A percentile compares a stretch with the other conserved stretches of the same genome.
These are phyloP conservation scores for Spinacia oleracea DNA, from an alignment of 179 eudicot genomes.

Conservation along the genomic window DNA sequence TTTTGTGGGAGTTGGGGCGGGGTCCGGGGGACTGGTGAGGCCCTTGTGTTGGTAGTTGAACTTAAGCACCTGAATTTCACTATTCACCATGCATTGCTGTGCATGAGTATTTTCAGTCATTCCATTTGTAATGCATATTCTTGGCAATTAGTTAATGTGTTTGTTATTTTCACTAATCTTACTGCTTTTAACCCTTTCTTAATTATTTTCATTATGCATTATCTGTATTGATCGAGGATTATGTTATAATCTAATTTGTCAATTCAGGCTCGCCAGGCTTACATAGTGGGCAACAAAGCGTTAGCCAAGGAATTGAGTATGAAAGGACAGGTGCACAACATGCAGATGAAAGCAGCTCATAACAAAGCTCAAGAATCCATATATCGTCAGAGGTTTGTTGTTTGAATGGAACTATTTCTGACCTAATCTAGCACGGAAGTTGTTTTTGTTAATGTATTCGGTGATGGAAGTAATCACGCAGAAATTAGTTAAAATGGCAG, in stretches of 20 bases:
- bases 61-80: background rate
- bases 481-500: background rate
- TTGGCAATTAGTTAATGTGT: background rate
- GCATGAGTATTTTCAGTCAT: background rate
- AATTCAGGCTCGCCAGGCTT: conserved; percentile 89
- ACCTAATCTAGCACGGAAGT: too few species aligned
- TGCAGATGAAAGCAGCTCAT: conserved; percentile 97
- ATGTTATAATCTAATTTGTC: conserved; percentile 13
- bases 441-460: background rate
- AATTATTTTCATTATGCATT: background rate
- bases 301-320: conserved; percentile 86
- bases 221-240: conserved; percentile 9
- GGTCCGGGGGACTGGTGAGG: background rate
- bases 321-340: conserved; percentile 88
- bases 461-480: background rate
- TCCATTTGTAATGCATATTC: background rate
- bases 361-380: conserved; percentile 88
- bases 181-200: background rate
- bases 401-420: background rate
- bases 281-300: conserved; percentile 81
- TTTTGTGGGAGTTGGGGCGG: too few species aligned
- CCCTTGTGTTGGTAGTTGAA: background rate
- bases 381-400: conserved; percentile 76
- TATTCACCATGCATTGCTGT: background rate
- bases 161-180: background rate